Base-by-base conservation (phyloP, 805 yeast genomes). In the Hanseniaspora vineae region DNA sequence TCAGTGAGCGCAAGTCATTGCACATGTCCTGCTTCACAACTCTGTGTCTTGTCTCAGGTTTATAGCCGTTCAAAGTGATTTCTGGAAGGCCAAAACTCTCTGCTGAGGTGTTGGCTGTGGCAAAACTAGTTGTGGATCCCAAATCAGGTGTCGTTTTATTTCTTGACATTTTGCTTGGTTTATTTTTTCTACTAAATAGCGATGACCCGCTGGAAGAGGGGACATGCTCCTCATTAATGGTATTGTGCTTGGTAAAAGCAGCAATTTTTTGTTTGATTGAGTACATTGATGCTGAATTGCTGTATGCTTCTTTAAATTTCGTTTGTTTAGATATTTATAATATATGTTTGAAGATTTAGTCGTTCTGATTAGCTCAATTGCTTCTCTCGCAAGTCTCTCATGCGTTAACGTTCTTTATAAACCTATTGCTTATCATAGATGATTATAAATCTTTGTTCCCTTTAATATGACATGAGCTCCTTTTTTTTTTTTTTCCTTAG, bases 1-100 rank as follows among this genome's bases (percentile, higher is more conserved):
- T 61, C 46, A 86, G 71, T 29, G 70, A 67, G 42, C 96, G 70
- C 35, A 90, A 72, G 47, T 86, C 87, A 49, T 75, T 83, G 1
- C 92, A 92, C 56, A 90, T 66, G 45, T 76, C 83, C 0, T 54
- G 45, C n/a, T 70, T 68, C 48, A 90, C 57, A 9, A 90, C 65
- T 52, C 72, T 69, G 51, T 77, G 77, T 50, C 70, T 74, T 0
- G 95, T 84, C 2, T 69, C 59, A 0, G 67, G 55, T 29, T 68
- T 66, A 59, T 84, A 85, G 1, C 96, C 96, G 0, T 48, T 50
- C 15, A 89, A 66, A 17, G 55, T 60, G 11, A 86, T 58, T 0
- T 81, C 78, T 2, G 81, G 71, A 43, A 82, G 62, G 3, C 81
- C 80, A 20, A 58, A 58, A 12, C 55, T 60, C 20, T 54, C 57